Evolutionary conservation across 1,284 basidiomycete genomes (phyloP).

Genomic region (Malassezia yamatoensis): DNA sequence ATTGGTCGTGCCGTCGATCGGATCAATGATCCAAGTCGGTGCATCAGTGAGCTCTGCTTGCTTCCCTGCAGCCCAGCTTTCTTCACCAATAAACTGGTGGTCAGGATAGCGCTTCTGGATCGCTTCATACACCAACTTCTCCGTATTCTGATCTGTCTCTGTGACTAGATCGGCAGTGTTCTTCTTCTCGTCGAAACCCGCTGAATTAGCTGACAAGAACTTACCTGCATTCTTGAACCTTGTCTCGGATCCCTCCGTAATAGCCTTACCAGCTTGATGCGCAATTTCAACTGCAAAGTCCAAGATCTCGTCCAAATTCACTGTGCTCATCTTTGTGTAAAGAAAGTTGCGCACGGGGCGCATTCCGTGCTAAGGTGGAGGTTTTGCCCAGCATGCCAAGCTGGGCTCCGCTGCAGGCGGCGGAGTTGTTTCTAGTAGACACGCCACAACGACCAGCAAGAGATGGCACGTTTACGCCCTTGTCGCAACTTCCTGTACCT

Average conservation of each 20-base stretch:
- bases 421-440: neutral
- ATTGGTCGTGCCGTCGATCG: conserved; percentile 81
- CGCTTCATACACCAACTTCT: conserved; percentile 67
- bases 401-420: conserved; percentile 15
- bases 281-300: conserved; percentile 66
- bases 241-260: conserved; percentile 49
- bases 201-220: neutral
- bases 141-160: conserved; percentile 85
- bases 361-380: neutral
- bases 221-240: conserved; percentile 36
- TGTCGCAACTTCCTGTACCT: conserved; percentile 16
- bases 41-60: conserved; percentile 65
- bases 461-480: neutral
- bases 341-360: neutral
- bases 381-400: neutral
- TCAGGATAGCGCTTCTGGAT: conserved; percentile 62
- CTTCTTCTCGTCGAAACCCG: conserved; percentile 35
- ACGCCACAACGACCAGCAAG: neutral
- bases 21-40: conserved; percentile 85
- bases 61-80: conserved; percentile 66
- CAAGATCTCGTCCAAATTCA: conserved; percentile 49
- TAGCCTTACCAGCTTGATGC: conserved; percentile 50
- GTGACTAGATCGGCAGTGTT: conserved; percentile 62
- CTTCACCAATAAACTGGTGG: conserved; percentile 83
- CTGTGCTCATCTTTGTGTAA: conserved; percentile 1